Evolutionary conservation across 2,329 filamentous ascomycete species (phyloP).

Genomic region (Trichoderma endophyticum): DNA sequence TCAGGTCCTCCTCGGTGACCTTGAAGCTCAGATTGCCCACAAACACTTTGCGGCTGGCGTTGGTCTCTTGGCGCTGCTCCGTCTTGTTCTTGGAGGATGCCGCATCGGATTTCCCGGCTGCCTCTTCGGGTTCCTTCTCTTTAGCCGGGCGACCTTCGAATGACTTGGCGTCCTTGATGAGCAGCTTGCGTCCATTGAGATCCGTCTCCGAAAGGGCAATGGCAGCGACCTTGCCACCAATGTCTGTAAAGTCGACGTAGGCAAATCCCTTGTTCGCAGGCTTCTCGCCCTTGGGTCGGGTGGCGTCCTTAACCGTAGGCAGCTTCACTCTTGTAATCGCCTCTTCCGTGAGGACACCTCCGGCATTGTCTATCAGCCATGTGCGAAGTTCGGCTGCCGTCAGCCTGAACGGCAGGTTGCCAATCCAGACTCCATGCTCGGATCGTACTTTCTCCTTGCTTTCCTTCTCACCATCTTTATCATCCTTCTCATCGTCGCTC

Average conservation of each 20-base stretch:
- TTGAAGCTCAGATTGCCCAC: constrained; percentile 86
- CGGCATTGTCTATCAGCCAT: constrained; percentile 74
- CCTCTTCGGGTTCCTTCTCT: constrained; percentile 39
- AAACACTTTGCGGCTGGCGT: constrained; percentile 79
- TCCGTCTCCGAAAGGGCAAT: constrained; percentile 83
- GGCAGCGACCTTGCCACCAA: constrained; percentile 69
- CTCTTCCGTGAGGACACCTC: constrained; percentile 61
- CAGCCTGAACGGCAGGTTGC: constrained; percentile 83
- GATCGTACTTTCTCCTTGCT: constrained; percentile 59
- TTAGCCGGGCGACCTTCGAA: constrained; percentile 87
- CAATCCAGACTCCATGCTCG: constrained; percentile 88
- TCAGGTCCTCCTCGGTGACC: constrained; percentile 74
- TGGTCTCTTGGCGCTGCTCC: constrained; percentile 42
- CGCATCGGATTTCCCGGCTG: constrained; percentile 29
- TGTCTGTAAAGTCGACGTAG: constrained; percentile 84
- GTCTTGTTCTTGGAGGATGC: constrained; percentile 32
- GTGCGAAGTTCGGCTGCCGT: constrained; percentile 71
- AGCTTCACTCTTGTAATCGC: constrained; percentile 83
- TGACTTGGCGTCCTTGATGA: constrained; percentile 90
- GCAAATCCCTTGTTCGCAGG: constrained; percentile 85
- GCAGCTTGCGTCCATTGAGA: constrained; percentile 69
- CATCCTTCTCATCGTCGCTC: constrained; percentile 35
- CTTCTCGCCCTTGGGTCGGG: constrained; percentile 33
- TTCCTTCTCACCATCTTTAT: constrained; percentile 38
- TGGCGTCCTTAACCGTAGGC: constrained; percentile 58